Evolutionary conservation across 2,329 filamentous ascomycete species (phyloP), one percentile per base, ranked within the genome.

Genomic region (Cercospora sp.): DNA sequence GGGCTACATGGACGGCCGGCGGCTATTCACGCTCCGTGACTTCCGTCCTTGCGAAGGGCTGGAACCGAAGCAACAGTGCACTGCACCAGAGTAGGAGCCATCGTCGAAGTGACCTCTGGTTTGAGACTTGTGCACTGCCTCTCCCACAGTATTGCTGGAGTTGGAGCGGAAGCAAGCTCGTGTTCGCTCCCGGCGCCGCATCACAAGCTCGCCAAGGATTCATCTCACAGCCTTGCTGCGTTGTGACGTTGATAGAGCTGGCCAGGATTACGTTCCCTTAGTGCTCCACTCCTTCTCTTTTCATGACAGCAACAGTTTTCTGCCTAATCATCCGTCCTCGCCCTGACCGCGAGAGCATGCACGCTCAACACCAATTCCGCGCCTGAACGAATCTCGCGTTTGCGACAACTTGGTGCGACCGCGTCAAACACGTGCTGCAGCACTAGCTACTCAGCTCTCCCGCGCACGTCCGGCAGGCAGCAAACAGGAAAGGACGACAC

Each of bases 371-470:
- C 3, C 30, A 2, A n/a, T n/a, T 12, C 16, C 26, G 26, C 26
- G 53, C 53, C 26, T 58, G 53, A 58, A 33, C 8, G 16, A 30
- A 57, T 8, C 12, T 33, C 31, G 62, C 31, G 51, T 16, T 51
- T 20, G 33, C 62, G 48, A 64, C 51, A 26, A 48, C 36, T 42
- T 48, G 4, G 59, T 60, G 55, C 63, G 39, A 65, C 55, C 53
- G 63, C 55, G 58, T 23, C 55, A 28, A 60, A 65, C 63, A 65
- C 63, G 63, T 65, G 63, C 63, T 60, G 33, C 55, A 10, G 33
- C 55, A 30, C 57, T 53, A 51, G 55, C 55, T 58, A 30, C 39
- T 63, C 63, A 65, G 63, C 63, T 60, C 55, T 53, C 57, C 63
- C 63, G 63, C 63, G 33, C 63, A 51, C 20, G 55, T 53, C 63